A percentile compares a stretch with the other conserved stretches of the same genome.
Conservation (phyloP, 140 eudicot genomes). For the Anethum foeniculum region DNA sequence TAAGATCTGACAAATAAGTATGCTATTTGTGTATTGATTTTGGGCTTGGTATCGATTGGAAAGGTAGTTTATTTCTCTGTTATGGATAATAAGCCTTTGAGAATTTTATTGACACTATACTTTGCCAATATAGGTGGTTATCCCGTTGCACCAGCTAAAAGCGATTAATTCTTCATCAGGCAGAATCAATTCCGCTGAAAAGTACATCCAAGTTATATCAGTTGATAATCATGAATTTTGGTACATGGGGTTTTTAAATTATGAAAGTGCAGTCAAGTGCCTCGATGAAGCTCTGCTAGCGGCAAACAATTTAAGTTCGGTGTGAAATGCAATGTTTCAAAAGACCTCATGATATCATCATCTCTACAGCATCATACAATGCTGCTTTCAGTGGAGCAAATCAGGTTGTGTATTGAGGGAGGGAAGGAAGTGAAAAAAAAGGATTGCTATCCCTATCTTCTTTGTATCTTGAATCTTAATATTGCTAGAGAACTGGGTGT, state of each 20-base stretch:
- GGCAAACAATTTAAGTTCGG: slow-evolving; percentile 31
- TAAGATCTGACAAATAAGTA: not conserved
- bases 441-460: not conserved
- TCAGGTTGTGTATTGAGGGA: not conserved
- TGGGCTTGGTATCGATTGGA: not conserved
- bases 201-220: slow-evolving; percentile 73
- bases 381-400: not conserved
- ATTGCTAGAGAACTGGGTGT: not conserved
- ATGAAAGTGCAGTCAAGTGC: slow-evolving; percentile 59
- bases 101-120: not conserved
- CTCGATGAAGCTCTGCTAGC: slow-evolving; percentile 46
- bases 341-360: not conserved
- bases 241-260: slow-evolving; percentile 82
- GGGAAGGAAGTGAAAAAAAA: not conserved
- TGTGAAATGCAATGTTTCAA: slow-evolving; percentile 22
- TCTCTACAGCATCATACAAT: not conserved
- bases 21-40: not conserved
- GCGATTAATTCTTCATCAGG: slow-evolving; percentile 68
- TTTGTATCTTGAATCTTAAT: not conserved
- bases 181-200: slow-evolving; percentile 63
- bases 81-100: not conserved
- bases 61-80: not conserved
- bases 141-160: slow-evolving; percentile 78
- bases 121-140: slow-evolving; percentile 46
- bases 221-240: slow-evolving; percentile 88